Conservation (phyloP, 2,329 filamentous ascomycete species). For the Capronia coronata region DNA sequence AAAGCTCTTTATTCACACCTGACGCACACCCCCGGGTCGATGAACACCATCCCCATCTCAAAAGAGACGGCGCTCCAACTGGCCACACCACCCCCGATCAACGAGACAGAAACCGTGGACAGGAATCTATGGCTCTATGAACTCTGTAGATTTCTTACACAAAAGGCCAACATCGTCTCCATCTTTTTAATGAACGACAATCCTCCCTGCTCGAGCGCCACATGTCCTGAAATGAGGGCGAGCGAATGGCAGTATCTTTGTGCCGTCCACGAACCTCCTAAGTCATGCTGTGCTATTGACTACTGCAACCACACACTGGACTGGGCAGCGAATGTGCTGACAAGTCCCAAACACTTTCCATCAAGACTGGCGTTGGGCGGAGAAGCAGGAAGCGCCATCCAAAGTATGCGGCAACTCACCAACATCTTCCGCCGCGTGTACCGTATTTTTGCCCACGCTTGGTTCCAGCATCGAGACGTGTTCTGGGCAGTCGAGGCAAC, state of each 20-base stretch:
- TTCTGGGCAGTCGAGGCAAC: constrained; percentile 91
- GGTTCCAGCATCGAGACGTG: constrained; percentile 93
- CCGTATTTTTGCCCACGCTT: constrained; percentile 95
- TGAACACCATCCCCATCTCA: constrained; percentile 63
- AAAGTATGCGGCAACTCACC: constrained; percentile 62
- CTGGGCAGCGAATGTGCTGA: constrained; percentile 92
- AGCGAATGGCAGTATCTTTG: constrained; percentile 99
- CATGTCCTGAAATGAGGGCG: constrained; percentile 96
- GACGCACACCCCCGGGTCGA: constrained; percentile 53
- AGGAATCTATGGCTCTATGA: constrained; percentile 94
- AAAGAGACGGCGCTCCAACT: constrained; percentile 69
- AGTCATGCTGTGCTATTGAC: constrained; percentile 95
- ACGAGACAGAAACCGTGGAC: constrained; percentile 51
- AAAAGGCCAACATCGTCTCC: constrained; percentile 87
- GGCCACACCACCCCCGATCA: constrained; percentile 64
- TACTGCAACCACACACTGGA: constrained; percentile 98
- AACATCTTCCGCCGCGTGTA: constrained; percentile 94
- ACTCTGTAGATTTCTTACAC: constrained; percentile 89
- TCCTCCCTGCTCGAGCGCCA: constrained; percentile 78
- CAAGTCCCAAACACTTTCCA: constrained; percentile 90
- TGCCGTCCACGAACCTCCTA: constrained; percentile 92
- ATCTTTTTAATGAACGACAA: constrained; percentile 87
- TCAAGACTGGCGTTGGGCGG: constrained; percentile 63
- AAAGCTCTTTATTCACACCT: constrained; percentile 82
- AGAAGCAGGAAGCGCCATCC: constrained; percentile 37